phyloP scores from a whole-genome alignment of 768 basidiomycete genomes.

The Termitomyces sp. region DNA sequence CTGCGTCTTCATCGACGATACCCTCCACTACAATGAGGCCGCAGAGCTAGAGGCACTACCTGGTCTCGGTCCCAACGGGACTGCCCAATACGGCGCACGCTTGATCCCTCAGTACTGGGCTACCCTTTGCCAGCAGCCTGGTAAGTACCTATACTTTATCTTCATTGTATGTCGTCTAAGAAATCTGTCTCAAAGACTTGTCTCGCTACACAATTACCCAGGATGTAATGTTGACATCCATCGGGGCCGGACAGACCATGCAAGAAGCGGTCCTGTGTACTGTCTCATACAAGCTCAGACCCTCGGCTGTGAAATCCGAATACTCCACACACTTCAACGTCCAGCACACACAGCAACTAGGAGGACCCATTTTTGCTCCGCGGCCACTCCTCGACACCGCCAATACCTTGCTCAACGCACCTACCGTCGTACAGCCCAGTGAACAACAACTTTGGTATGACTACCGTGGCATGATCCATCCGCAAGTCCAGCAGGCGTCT shows the following conservation, averaged over 20 bases:
- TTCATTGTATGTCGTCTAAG: neutral
- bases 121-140: conserved; percentile 20
- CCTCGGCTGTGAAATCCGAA: conserved; percentile 7
- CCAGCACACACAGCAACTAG: neutral
- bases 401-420: conserved; percentile 14
- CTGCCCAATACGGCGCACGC: conserved; percentile 16
- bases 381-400: conserved; percentile 16
- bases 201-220: conserved; percentile 25
- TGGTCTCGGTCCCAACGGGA: conserved; percentile 1
- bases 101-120: conserved; percentile 27
- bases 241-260: conserved; percentile 11
- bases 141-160: conserved; percentile 13
- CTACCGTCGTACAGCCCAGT: neutral
- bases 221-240: conserved; percentile 18
- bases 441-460: conserved; percentile 11
- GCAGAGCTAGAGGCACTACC: conserved; percentile 18
- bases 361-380: conserved; percentile 8
- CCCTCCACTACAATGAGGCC: conserved; percentile 23
- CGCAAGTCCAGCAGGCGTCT: neutral
- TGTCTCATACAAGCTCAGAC: conserved; percentile 18
- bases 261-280: conserved; percentile 16
- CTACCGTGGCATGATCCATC: neutral
- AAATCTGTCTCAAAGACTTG: conserved; percentile 15
- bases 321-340: conserved; percentile 2
- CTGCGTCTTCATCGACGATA: conserved; percentile 24